phyloP scores from a whole-genome alignment of 2,329 filamentous ascomycete species.

The Ustilaginoidea virens region DNA sequence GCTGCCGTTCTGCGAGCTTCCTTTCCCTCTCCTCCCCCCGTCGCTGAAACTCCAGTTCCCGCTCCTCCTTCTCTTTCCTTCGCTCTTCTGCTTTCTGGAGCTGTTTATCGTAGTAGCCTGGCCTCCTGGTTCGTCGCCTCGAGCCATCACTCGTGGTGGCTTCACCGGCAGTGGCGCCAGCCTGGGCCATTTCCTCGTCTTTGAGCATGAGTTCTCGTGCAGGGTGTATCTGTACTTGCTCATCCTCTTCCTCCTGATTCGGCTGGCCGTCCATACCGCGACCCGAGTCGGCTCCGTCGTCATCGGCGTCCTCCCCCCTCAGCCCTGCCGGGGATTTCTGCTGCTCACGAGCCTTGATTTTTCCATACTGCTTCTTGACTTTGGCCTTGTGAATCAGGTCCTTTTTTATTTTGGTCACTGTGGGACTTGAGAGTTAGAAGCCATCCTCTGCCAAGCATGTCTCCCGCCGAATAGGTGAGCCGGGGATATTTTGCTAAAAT shows the following conservation, averaged over 20 bases:
- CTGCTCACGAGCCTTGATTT: conserved; percentile 48
- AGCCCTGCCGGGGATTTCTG: conserved; percentile 8
- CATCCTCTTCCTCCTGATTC: conserved; percentile 10
- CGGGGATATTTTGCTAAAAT: no score
- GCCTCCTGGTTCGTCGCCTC: conserved; percentile 22
- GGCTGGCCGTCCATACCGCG: no score
- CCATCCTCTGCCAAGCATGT: no score
- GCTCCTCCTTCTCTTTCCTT: conserved; percentile 25
- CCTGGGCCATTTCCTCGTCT: conserved; percentile 21
- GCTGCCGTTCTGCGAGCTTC: conserved; percentile 48
- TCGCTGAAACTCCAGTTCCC: conserved; percentile 24
- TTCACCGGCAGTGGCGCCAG: conserved; percentile 7
- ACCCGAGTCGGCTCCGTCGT: conserved; percentile 4
- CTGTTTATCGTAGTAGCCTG: conserved; percentile 52
- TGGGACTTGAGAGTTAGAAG: conserved; percentile 8
- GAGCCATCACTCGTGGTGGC: conserved; percentile 14
- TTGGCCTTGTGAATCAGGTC: conserved; percentile 85
- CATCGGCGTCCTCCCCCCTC: conserved; percentile 9
- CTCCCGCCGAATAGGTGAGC: no score
- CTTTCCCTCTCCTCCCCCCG: conserved; percentile 49
- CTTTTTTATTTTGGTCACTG: conserved; percentile 79
- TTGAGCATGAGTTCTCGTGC: conserved; percentile 24
- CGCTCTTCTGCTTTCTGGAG: conserved; percentile 28
- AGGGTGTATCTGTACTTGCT: conserved; percentile 17
- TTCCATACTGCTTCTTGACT: conserved; percentile 82